Percentiles rank a stretch among this genome's conserved stretches.
phyloP scores from a whole-genome alignment of 805 yeast genomes.

The Candida germanica region DNA sequence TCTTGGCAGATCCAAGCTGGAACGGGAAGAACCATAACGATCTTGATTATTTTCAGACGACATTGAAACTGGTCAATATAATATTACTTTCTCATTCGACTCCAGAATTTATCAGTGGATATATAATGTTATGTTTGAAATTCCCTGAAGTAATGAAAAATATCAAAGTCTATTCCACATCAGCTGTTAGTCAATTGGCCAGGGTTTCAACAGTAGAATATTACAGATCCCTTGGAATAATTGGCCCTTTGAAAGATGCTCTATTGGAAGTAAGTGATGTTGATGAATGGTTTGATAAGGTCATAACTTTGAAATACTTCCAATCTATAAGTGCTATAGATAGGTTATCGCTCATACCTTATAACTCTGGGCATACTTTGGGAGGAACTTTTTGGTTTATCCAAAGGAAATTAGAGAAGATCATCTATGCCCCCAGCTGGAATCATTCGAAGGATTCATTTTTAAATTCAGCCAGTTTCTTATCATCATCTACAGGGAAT shows the following conservation, averaged over 20 bases:
- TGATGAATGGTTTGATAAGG: constrained; percentile 73
- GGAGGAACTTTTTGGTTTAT: constrained; percentile 93
- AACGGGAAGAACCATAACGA: constrained; percentile 45
- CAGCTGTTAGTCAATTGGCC: constrained; percentile 88
- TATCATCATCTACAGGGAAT: constrained; percentile 45
- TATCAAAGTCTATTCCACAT: constrained; percentile 79
- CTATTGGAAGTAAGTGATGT: constrained; percentile 66
- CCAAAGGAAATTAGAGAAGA: constrained; percentile 67
- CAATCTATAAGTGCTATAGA: constrained; percentile 67
- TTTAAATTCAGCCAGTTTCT: constrained; percentile 45
- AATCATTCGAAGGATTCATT: constrained; percentile 89
- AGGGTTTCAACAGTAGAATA: constrained; percentile 80
- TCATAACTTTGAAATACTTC: constrained; percentile 68
- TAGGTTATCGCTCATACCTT: constrained; percentile 70
- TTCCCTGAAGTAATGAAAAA: constrained; percentile 54
- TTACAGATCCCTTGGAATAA: constrained; percentile 67
- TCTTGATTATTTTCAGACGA: constrained; percentile 31
- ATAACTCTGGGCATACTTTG: constrained; percentile 86
- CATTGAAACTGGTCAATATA: constrained; percentile 50
- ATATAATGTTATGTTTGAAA: constrained; percentile 57
- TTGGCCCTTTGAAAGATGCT: constrained; percentile 66
- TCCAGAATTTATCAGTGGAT: constrained; percentile 76
- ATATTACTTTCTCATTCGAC: constrained; percentile 87
- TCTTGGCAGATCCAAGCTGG: constrained; percentile 77
- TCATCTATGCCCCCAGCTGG: constrained; percentile 92